These are phyloP conservation scores for Clausena lansium DNA, from an alignment of 345 rosid species.

Conservation along the genomic window DNA sequence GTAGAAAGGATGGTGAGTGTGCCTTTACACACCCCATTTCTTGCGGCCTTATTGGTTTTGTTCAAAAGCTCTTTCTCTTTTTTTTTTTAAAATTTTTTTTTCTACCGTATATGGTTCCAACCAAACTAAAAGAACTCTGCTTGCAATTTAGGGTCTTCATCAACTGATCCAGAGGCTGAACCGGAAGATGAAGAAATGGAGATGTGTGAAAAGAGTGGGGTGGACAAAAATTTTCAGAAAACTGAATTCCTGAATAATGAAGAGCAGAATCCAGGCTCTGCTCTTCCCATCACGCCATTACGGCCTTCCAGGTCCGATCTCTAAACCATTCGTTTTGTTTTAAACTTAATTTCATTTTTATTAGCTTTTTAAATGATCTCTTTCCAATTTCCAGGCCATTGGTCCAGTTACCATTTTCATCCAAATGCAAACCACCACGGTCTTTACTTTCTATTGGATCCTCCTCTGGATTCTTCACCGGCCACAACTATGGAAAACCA, in stretches of 20 bases:
- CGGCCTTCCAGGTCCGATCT: constrained; percentile 61
- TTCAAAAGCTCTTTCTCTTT: neutral
- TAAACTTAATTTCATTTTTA: neutral
- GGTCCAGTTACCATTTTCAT: constrained; percentile 66
- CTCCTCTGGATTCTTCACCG: constrained; percentile 30
- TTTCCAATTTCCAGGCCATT: constrained; percentile 43
- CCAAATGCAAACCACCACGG: constrained; percentile 66
- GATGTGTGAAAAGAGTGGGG: constrained; percentile 36
- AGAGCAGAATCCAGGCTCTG: constrained; percentile 56
- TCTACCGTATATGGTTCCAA: no score
- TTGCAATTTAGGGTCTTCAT: constrained; percentile 50
- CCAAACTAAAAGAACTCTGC: neutral
- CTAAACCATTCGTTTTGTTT: neutral
- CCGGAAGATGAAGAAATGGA: constrained; percentile 61
- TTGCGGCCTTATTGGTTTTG: no score
- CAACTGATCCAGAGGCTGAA: constrained; percentile 47
- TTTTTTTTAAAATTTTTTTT: neutral
- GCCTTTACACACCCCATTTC: neutral
- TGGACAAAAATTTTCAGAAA: constrained; percentile 36
- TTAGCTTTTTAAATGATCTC: constrained; percentile 10
- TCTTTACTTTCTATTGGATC: constrained; percentile 52
- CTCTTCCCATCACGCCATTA: constrained; percentile 68
- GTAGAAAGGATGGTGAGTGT: constrained; percentile 87
- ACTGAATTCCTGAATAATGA: constrained; percentile 44
- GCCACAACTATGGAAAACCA: constrained; percentile 42